Evolutionary conservation across 441 rosid genomes (phyloP).

Genomic region (Manihot esculenta): DNA sequence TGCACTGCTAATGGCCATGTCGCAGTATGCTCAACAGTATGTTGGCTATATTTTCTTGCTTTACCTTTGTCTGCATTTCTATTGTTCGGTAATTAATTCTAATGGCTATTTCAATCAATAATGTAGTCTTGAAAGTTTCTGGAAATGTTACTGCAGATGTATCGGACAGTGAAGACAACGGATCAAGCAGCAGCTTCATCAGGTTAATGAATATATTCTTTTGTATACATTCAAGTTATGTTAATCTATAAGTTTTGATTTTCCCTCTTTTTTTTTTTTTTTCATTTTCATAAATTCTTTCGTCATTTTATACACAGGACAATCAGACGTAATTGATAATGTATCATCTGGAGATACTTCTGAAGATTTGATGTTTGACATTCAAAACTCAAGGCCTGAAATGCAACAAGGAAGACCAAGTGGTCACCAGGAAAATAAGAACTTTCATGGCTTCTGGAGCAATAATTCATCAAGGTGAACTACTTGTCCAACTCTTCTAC

Average conservation of each 20-base stretch:
- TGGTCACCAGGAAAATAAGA: slow-evolving; percentile 38
- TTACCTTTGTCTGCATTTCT: slow-evolving; percentile 26
- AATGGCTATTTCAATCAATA: slow-evolving; percentile 4
- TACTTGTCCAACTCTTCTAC: not conserved
- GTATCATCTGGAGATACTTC: slow-evolving; percentile 35
- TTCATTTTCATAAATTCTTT: not conserved
- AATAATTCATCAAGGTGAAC: slow-evolving; percentile 84
- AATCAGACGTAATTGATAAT: slow-evolving; percentile 27
- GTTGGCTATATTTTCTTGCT: slow-evolving; percentile 29
- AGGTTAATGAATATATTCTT: slow-evolving; percentile 36
- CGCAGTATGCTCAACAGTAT: slow-evolving; percentile 1
- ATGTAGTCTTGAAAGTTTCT: no score
- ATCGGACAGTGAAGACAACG: slow-evolving; percentile 91
- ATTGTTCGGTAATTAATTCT: not conserved
- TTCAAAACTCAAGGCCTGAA: slow-evolving; percentile 54
- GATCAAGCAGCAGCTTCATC: slow-evolving; percentile 83
- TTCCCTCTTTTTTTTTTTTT: no score
- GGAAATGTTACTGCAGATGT: slow-evolving; percentile 59
- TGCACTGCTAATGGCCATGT: slow-evolving; percentile 34
- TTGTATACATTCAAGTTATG: not conserved
- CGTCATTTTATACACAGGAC: slow-evolving; percentile 10
- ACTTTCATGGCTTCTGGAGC: slow-evolving; percentile 65
- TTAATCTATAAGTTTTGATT: not conserved
- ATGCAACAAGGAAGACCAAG: slow-evolving; percentile 53
- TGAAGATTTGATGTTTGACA: slow-evolving; percentile 74